Percentiles rank a stretch among this genome's conserved stretches.
phyloP scores from a whole-genome alignment of 805 yeast genomes.

The Scheffersomyces amazonensis region DNA sequence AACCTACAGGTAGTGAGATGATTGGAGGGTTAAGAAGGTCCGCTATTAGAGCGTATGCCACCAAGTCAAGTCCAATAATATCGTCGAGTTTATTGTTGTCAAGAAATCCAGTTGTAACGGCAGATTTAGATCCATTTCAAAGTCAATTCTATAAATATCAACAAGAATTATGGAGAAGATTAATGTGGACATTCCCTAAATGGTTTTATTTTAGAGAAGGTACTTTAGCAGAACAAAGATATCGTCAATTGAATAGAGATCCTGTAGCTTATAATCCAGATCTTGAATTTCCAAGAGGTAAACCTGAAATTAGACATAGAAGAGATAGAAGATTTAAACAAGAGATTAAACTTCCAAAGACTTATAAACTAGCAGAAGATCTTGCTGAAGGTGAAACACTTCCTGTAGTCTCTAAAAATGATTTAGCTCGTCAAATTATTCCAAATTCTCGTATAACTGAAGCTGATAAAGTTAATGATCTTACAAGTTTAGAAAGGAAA shows the following conservation, averaged over 20 bases:
- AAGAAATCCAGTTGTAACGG: constrained; percentile 81
- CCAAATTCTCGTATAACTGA: constrained; percentile 72
- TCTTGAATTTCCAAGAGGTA: constrained; percentile 77
- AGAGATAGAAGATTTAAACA: constrained; percentile 88
- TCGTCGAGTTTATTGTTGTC: constrained; percentile 64
- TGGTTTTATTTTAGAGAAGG: constrained; percentile 91
- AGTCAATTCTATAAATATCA: constrained; percentile 77
- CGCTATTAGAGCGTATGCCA: constrained; percentile 11
- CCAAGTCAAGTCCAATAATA: constrained; percentile 12
- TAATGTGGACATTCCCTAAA: constrained; percentile 97
- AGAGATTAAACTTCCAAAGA: constrained; percentile 69
- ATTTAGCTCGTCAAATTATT: constrained; percentile 63
- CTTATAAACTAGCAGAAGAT: constrained; percentile 39
- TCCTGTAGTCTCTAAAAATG: constrained; percentile 27
- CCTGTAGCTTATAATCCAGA: constrained; percentile 73
- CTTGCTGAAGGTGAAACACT: constrained; percentile 22
- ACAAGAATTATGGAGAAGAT: constrained; percentile 77
- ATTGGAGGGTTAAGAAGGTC: neutral
- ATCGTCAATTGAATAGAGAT: constrained; percentile 67
- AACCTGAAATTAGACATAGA: constrained; percentile 81
- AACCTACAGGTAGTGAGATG: neutral
- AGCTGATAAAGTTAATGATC: constrained; percentile 68
- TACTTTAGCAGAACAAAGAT: constrained; percentile 81
- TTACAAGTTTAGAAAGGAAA: constrained; percentile 70
- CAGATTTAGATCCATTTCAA: constrained; percentile 71